These are phyloP conservation scores for Schoenoplectus tabernaemontani DNA, from an alignment of 202 grass and related monocot genomes.

Conservation along the genomic window DNA sequence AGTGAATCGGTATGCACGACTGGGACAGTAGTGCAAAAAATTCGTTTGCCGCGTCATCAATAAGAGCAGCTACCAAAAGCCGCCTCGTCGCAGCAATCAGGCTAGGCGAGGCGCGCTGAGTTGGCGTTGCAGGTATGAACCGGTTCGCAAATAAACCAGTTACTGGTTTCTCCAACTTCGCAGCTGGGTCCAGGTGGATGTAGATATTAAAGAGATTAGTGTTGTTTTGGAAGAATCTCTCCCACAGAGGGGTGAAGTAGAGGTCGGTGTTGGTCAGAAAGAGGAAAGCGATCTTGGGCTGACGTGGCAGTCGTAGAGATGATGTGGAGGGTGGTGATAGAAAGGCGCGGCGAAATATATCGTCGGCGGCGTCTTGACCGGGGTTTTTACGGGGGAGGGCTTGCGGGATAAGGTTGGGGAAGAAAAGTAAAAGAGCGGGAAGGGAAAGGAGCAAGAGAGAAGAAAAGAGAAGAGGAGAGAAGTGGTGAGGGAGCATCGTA, in stretches of 20 bases:
- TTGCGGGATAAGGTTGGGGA: neutral
- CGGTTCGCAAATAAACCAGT: conserved; percentile 41
- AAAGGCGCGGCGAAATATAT: conserved; percentile 40
- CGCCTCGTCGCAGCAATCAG: conserved; percentile 61
- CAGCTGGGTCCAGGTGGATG: conserved; percentile 57
- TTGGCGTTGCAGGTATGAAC: conserved; percentile 51
- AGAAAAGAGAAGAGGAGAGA: neutral
- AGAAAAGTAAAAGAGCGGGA: neutral
- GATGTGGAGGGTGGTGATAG: neutral
- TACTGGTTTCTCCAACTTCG: neutral
- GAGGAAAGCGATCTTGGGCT: conserved; percentile 69
- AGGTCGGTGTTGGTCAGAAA: conserved; percentile 74
- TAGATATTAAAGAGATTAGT: conserved; percentile 32
- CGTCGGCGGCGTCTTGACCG: conserved; percentile 18
- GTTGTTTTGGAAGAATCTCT: conserved; percentile 53
- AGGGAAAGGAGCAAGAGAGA: neutral
- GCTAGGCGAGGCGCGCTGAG: conserved; percentile 49
- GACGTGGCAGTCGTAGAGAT: neutral
- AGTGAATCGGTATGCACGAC: conserved; percentile 62
- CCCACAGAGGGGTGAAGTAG: conserved; percentile 71
- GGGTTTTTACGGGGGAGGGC: neutral
- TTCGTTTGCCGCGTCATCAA: conserved; percentile 56
- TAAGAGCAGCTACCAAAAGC: conserved; percentile 42
- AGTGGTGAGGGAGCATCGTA: neutral
- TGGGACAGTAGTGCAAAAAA: conserved; percentile 67